Base-by-base conservation (phyloP, 1,284 basidiomycete species). In the Fomitopsis palustris region DNA sequence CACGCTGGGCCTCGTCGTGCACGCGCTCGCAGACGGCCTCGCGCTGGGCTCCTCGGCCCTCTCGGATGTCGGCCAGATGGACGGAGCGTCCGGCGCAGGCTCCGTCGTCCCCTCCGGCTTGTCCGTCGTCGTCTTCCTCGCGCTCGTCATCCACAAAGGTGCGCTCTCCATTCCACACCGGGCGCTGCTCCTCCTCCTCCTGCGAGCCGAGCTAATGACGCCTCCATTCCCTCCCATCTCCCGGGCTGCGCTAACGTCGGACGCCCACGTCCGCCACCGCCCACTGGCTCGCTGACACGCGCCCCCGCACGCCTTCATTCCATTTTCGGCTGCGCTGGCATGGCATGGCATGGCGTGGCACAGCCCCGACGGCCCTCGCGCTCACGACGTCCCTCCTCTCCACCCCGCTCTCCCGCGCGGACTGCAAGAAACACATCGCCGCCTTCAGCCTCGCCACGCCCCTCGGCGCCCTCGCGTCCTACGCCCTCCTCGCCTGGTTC, bases 101-200 rank as follows among this genome's bases (percentile, higher is more conserved):
- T 61, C 67, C 3, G 55, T 65, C 4, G 38, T 75, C 6, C 77
- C 73, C 35, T 76, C 77, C 0, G 72, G 72, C 43, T 69, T 96
- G 33, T 90, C 93, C 2, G 67, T 93, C 12, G 79, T 96, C 43
- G 89, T 97, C 0, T 96, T 97, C 70, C 69, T 96, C 31, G 95
- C 95, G 1, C 83, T 97, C 35, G 81, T 93, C 45, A 79, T 96
- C 9, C 95, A 97, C 74, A 97, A 96, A 82, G 91, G 93, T 88
- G 62, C 38, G 77, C 55, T 33, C n/a, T 29, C 27, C n/a, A 37
- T 35, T 43, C 25, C 19, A 23, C 31, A 33, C 31, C 31, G 31
- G 31, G 31, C 31, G 31, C 31, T 33, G 31, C 31, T n/a, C 43
- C 25, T 31, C 19, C 52, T 12, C n/a, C 31, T 25, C 4, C 53